A percentile compares a stretch with the other conserved stretches of the same genome.
phyloP scores from a whole-genome alignment of 139 green algal species.

The Spirogloea muscicola region DNA sequence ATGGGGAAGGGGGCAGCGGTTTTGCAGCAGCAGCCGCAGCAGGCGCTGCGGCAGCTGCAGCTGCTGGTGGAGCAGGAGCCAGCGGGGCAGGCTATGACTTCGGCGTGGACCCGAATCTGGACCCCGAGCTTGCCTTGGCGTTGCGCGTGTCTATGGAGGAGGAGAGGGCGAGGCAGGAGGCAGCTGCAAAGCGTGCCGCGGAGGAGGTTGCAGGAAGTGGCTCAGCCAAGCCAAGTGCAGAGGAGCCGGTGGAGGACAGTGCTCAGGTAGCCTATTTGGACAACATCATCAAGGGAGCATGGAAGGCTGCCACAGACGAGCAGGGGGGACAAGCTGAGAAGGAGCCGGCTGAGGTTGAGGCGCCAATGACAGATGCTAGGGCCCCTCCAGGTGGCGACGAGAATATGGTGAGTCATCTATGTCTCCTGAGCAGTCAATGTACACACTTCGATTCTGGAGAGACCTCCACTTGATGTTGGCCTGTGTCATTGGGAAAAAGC shows the following conservation, averaged over 20 bases:
- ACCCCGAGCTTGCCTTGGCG: conserved; percentile 91
- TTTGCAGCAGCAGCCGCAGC: conserved; percentile 53
- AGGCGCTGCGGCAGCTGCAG: conserved; percentile 42
- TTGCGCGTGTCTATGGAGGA: conserved; percentile 94
- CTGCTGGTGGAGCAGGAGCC: conserved; percentile 4
- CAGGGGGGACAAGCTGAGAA: too few species aligned
- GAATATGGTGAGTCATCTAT: too few species aligned
- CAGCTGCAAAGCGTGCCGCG: conserved; percentile 42
- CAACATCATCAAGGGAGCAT: too few species aligned
- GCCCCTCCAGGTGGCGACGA: too few species aligned
- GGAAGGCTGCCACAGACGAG: too few species aligned
- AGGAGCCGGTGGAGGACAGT: neutral
- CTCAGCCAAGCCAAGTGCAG: neutral
- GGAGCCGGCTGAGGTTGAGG: too few species aligned
- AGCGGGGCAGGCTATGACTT: conserved; percentile 79
- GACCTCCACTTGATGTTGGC: too few species aligned
- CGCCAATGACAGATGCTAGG: too few species aligned
- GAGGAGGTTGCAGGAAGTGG: conserved; percentile 6
- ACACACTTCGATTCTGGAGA: too few species aligned
- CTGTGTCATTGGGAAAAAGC: too few species aligned
- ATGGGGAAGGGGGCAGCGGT: conserved; percentile 50
- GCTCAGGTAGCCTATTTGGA: too few species aligned
- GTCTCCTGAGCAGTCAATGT: too few species aligned
- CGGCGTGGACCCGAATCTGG: conserved; percentile 93
- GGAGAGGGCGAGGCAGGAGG: conserved; percentile 83